Evolutionary conservation across 2,329 filamentous ascomycete species (phyloP), one percentile per base, ranked within the genome.

Genomic region (Exophiala sideris): DNA sequence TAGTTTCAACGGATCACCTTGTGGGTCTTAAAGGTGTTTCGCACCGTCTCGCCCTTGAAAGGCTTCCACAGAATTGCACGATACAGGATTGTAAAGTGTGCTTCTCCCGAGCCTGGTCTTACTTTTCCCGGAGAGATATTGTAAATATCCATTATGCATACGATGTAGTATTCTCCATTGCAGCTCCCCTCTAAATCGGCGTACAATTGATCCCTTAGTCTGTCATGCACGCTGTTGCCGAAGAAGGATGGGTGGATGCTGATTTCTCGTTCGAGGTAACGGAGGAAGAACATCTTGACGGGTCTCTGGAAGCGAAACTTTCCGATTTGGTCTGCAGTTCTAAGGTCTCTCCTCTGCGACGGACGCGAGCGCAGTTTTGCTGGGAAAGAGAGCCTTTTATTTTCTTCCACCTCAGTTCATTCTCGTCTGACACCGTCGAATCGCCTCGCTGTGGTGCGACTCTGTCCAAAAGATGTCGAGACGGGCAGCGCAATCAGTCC

Each of bases 221-320:
- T 86, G 64, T 95, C 88, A 66, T 92, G 87, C 79, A 96, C 95
- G 69, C 94, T 90, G 60, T 89, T 87, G 54, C 91, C 91, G 70
- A 99, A 97, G 76, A 95, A 99, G 10, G 92, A 97, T 24, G 94
- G 94, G 70, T 99, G 94, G 67, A 99, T 83, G 64, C 90, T 91
- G 67, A 97, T 91, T 68, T 89, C 87, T 70, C 92, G 91, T 76
- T 96, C 91, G 73, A 97, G 87, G 70, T 96, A 92, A 75, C 96
- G 90, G 62, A 99, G 88, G 78, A 99, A 99, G 75, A 97, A 99
- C 94, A 99, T 99, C 20, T 29, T 56, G 47, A 34, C 20, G 34
- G 35, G 11, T 38, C 14, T 32, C 3, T 8, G 20, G 12, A 29
- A 1, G 3, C 32, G 21, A 12, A 24, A 32, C 2, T 29, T 3